Conservation (phyloP, 2,329 filamentous ascomycete genomes). For the Polychaeton citri region DNA sequence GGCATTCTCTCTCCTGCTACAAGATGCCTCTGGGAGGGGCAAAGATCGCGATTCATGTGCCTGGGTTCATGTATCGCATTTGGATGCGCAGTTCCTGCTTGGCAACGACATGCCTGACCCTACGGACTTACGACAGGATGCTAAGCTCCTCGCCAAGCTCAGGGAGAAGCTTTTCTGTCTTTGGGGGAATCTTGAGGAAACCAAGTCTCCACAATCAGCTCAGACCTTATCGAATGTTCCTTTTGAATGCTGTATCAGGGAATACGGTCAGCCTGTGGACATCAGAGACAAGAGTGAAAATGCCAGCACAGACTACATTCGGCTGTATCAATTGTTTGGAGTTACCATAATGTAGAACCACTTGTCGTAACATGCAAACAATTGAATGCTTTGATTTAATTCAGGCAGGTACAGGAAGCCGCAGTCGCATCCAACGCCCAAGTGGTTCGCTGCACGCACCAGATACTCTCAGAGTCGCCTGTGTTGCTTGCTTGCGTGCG, state of each 20-base stretch:
- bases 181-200: conserved; percentile 77
- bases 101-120: conserved; percentile 39
- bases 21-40: conserved; percentile 42
- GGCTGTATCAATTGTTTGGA: conserved; percentile 51
- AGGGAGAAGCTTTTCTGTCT: conserved; percentile 61
- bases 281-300: conserved; percentile 16
- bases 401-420: no score
- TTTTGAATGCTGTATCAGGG: conserved; percentile 33
- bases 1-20: conserved; percentile 67
- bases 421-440: no score
- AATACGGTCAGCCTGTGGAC: conserved; percentile 24
- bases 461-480: no score
- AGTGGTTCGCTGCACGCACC: no score
- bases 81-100: conserved; percentile 43
- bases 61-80: conserved; percentile 55
- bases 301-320: conserved; percentile 32
- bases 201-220: conserved; percentile 30
- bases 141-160: conserved; percentile 37
- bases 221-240: conserved; percentile 23
- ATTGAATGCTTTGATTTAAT: no score
- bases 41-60: not conserved
- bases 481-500: no score
- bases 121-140: conserved; percentile 46
- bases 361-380: no score
- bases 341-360: conserved; percentile 44